A percentile compares a stretch with the other conserved stretches of the same genome.
phyloP scores from a whole-genome alignment of 2,329 filamentous ascomycete genomes.

The Pseudofabraea citricarpa region DNA sequence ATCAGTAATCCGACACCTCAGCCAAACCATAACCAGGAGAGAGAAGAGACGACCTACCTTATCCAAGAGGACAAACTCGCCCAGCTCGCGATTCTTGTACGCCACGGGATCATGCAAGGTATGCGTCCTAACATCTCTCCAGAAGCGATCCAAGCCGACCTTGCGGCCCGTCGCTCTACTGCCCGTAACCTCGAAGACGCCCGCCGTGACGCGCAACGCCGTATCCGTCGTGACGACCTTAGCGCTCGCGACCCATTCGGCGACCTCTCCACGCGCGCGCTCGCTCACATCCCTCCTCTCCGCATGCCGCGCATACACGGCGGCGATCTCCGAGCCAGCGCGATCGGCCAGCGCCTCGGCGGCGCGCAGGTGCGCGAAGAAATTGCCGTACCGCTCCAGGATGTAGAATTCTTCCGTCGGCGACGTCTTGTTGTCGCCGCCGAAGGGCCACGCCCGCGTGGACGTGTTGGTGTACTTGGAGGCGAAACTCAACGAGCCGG shows the following conservation, averaged over 20 bases:
- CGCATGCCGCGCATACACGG: conserved; percentile 39
- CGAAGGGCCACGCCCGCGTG: conserved; percentile 60
- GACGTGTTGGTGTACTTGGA: conserved; percentile 49
- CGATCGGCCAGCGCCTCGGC: conserved; percentile 53
- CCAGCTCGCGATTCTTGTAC: conserved; percentile 61
- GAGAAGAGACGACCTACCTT: conserved; percentile 29
- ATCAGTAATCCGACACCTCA: background rate
- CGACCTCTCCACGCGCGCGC: conserved; percentile 51
- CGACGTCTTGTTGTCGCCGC: conserved; percentile 54
- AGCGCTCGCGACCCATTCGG: conserved; percentile 56
- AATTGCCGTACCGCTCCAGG: conserved; percentile 59
- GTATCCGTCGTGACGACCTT: conserved; percentile 61
- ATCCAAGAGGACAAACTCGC: conserved; percentile 48
- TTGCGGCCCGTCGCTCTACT: conserved; percentile 52
- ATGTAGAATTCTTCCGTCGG: conserved; percentile 62
- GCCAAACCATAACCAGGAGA: background rate
- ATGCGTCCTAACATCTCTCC: conserved; percentile 63
- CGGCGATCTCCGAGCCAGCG: conserved; percentile 43
- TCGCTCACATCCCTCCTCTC: conserved; percentile 41
- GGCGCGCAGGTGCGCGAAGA: conserved; percentile 56
- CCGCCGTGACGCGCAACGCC: conserved; percentile 50
- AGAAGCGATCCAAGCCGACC: conserved; percentile 59
- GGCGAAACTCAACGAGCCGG: conserved; percentile 51
- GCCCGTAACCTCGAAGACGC: conserved; percentile 61
- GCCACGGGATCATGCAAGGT: conserved; percentile 62